Conservation (phyloP, 2,329 filamentous ascomycete species). For the Ramichloridium luteum region DNA sequence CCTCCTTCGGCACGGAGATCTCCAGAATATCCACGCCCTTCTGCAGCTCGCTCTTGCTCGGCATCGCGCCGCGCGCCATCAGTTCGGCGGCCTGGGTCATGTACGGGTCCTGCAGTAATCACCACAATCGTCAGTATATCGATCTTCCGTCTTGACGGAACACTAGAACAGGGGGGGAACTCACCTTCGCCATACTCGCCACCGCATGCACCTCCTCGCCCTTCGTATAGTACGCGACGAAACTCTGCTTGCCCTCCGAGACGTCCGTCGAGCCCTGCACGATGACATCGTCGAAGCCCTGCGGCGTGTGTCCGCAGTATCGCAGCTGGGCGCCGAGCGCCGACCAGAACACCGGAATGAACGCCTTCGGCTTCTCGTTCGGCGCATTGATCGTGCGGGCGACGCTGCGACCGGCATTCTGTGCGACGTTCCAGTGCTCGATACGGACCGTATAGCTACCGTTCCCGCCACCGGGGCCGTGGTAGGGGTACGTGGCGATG, state of each 20-base stretch:
- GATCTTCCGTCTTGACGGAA: background rate
- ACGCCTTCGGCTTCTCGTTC: conserved; percentile 49
- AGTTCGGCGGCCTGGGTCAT: conserved; percentile 74
- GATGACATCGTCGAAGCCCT: conserved; percentile 77
- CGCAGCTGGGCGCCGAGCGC: conserved; percentile 78
- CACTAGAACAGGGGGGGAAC: conserved; percentile 28
- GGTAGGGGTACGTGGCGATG: conserved; percentile 89
- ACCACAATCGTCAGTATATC: conserved; percentile 1
- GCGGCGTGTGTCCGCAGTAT: conserved; percentile 78
- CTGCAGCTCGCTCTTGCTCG: conserved; percentile 62
- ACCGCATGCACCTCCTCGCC: conserved; percentile 82
- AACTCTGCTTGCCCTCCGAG: conserved; percentile 52
- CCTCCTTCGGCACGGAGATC: conserved; percentile 32
- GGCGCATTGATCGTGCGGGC: conserved; percentile 65
- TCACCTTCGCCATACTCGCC: conserved; percentile 81
- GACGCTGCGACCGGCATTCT: conserved; percentile 74
- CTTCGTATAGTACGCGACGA: conserved; percentile 78
- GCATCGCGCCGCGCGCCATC: conserved; percentile 75
- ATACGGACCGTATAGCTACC: conserved; percentile 67
- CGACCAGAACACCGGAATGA: conserved; percentile 95
- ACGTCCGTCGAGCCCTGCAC: conserved; percentile 61
- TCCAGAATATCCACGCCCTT: conserved; percentile 42
- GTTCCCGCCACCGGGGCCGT: conserved; percentile 72
- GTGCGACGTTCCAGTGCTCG: conserved; percentile 98
- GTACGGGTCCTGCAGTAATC: conserved; percentile 82